phyloP scores from a whole-genome alignment of 2,329 filamentous ascomycete species.

The Xylaria sp. region DNA sequence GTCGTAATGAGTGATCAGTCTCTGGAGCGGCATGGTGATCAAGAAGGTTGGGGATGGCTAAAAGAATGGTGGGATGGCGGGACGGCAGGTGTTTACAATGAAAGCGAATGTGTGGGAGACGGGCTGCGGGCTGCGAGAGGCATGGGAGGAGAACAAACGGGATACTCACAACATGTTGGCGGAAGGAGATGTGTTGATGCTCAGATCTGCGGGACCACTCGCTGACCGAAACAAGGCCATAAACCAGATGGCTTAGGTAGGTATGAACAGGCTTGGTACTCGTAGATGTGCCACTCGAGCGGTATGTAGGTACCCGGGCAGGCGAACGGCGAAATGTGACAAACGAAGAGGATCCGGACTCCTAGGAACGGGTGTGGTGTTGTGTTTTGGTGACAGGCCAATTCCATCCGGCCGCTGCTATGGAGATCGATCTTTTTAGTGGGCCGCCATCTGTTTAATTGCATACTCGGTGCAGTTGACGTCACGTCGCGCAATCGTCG shows the following conservation, averaged over 20 bases:
- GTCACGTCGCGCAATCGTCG: neutral
- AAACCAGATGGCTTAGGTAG: neutral
- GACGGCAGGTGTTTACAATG: neutral
- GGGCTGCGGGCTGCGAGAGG: neutral
- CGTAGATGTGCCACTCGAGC: conserved; percentile 13
- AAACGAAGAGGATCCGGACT: neutral
- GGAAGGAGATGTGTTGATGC: conserved; percentile 54
- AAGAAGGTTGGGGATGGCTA: neutral
- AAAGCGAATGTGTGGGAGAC: neutral
- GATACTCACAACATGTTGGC: conserved; percentile 51
- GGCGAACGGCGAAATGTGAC: neutral
- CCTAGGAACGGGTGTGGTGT: neutral
- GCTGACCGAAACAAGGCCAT: conserved; percentile 53
- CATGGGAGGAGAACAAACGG: conserved; percentile 11
- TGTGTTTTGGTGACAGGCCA: neutral
- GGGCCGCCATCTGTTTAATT: neutral
- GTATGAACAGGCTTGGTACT: neutral
- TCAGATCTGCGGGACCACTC: conserved; percentile 55
- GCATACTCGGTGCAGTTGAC: neutral
- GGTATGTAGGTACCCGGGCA: neutral
- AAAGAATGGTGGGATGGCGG: neutral
- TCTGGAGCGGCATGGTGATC: conserved; percentile 19
- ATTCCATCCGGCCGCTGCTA: neutral
- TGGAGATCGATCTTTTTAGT: neutral
- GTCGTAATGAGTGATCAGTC: conserved; percentile 12